Base-by-base conservation (phyloP, 306 rosid genomes). In the Comarum palustre region DNA sequence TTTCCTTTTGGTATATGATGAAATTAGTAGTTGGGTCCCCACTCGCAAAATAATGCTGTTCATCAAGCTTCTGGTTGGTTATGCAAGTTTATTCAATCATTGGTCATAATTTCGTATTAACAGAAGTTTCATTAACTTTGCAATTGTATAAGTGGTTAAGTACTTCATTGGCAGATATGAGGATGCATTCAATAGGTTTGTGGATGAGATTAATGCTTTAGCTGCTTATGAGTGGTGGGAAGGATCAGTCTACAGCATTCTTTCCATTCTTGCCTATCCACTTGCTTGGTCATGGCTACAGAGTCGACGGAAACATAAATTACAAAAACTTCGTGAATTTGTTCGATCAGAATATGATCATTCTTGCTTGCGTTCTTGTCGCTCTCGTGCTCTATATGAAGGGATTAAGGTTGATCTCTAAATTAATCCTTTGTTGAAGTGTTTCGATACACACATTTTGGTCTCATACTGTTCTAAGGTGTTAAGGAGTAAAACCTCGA, bases 141-240 rank as follows among this genome's bases (percentile, higher is more conserved):
- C 15, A 39, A 24, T 55, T 50, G 57, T 51, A 27, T 29, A 29
- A 59, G 41, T 16, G 41, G 38, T 43, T 69, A 74, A 39, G 43
- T 63, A 74, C 22, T 36, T 80, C 27, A 45, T 76, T 75, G 70
- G 79, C 85, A 84, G 88, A 59, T 81, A 81, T 31, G 88, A 84
- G 75, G 88, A 81, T 75, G 88, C 88, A 68, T 84, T 84, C 67
- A 84, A 78, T 78, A 78, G 83, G 74, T 84, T 84, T 48, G 88
- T 81, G 79, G 85, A 78, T 59, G 85, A 84, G 79, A 78, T 84
- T 24, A 81, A 84, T 81, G 81, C 25, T 50, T 68, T 75, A 51
- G 88, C 85, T 52, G 78, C 79, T 25, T 78, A 84, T 77, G 81
- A 77, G 55, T 84, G 88, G 88, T 84, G 88, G 88, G 88, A 84